Conservation (phyloP, 352 stramenopile species). For the Pythium myriotylum region DNA sequence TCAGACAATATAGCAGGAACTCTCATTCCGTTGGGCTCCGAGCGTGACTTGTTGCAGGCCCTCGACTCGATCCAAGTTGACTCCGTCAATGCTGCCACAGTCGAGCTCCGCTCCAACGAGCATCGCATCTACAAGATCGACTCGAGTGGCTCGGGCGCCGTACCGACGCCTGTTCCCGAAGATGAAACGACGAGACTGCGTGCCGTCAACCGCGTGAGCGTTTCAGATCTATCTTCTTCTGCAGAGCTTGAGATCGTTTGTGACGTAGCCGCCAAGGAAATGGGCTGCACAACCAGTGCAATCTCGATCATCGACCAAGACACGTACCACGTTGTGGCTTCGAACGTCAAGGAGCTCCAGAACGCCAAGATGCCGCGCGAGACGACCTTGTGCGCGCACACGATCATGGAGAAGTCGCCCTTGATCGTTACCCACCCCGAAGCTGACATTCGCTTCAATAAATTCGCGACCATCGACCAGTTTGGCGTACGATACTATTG, state of each 20-base stretch:
- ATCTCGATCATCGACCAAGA: constrained; percentile 59
- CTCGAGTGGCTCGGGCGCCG: constrained; percentile 35
- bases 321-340: constrained; percentile 46
- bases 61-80: constrained; percentile 8
- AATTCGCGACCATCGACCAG: constrained; percentile 28
- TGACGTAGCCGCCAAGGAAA: constrained; percentile 49
- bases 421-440: constrained; percentile 60
- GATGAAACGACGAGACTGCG: constrained; percentile 51
- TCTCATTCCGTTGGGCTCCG: too few species aligned
- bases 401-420: constrained; percentile 54
- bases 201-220: constrained; percentile 39
- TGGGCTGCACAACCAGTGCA: constrained; percentile 50
- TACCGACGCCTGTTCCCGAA: constrained; percentile 33
- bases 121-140: constrained; percentile 33
- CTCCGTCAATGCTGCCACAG: not conserved
- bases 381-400: constrained; percentile 63
- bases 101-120: constrained; percentile 4
- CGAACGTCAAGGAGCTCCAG: constrained; percentile 32
- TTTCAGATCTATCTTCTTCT: constrained; percentile 44
- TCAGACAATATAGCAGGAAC: too few species aligned
- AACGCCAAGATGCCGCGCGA: constrained; percentile 40
- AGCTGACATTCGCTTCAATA: constrained; percentile 48
- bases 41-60: constrained; percentile 1
- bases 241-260: constrained; percentile 67
- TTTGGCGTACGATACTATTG: constrained; percentile 68